phyloP scores from a whole-genome alignment of 2,329 filamentous ascomycete species.

The Calonectria pseudoturangicola region DNA sequence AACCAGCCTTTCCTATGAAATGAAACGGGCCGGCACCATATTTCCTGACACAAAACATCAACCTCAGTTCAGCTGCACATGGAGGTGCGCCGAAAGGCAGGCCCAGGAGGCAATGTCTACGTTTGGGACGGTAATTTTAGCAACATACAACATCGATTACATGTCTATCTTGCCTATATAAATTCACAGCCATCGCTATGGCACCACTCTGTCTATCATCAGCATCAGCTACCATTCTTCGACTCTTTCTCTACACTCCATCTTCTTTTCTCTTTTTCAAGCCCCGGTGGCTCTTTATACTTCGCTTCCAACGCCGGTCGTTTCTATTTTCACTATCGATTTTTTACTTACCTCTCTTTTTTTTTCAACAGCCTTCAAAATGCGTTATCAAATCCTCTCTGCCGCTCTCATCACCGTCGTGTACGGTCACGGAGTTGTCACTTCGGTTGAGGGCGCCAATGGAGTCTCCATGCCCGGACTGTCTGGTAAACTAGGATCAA shows the following conservation, averaged over 20 bases:
- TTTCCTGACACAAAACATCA: slow-evolving; percentile 35
- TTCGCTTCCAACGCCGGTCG: slow-evolving; percentile 38
- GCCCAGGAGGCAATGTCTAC: not conserved
- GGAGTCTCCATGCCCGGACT: slow-evolving; percentile 78
- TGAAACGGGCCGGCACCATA: slow-evolving; percentile 37
- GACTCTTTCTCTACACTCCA: slow-evolving; percentile 20
- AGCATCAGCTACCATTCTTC: slow-evolving; percentile 22
- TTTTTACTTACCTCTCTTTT: slow-evolving; percentile 17
- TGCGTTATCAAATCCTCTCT: slow-evolving; percentile 56
- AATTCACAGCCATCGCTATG: slow-evolving; percentile 12
- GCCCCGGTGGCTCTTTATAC: slow-evolving; percentile 34
- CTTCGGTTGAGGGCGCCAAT: slow-evolving; percentile 75
- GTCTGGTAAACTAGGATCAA: slow-evolving; percentile 49
- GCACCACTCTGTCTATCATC: slow-evolving; percentile 10
- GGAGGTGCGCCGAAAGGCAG: not conserved
- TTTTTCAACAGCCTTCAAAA: slow-evolving; percentile 43
- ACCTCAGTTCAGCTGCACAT: not conserved
- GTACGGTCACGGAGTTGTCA: slow-evolving; percentile 76
- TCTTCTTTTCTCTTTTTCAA: slow-evolving; percentile 22
- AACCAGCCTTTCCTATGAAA: slow-evolving; percentile 34
- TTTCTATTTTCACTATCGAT: slow-evolving; percentile 28
- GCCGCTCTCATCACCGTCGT: slow-evolving; percentile 66
- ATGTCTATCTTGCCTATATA: slow-evolving; percentile 33
- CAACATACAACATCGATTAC: not conserved
- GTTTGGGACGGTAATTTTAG: slow-evolving; percentile 2